phyloP scores from a whole-genome alignment of 1,284 basidiomycete species.

The Porphyrellus sp. region DNA sequence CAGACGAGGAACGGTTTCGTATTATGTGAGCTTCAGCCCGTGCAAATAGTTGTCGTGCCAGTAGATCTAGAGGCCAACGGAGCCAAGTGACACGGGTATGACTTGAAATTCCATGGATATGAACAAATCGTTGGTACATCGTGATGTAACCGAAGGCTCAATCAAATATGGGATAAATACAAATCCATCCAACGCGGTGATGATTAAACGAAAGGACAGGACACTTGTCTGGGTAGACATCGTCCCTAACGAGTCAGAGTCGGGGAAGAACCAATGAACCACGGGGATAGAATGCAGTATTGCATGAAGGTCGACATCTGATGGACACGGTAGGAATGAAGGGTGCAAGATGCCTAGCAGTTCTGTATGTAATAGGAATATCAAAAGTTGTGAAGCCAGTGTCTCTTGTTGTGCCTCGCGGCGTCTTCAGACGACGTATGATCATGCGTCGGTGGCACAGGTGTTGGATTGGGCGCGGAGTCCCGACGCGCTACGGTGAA shows the following conservation, averaged over 20 bases:
- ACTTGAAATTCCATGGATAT: not conserved
- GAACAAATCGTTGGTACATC: conserved; percentile 8
- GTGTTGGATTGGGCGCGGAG: conserved; percentile 9
- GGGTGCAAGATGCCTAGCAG: not conserved
- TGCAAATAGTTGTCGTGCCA: not conserved
- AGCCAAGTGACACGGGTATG: not conserved
- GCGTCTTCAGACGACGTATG: conserved; percentile 1
- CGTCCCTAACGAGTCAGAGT: conserved; percentile 16
- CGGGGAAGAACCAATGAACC: conserved; percentile 2
- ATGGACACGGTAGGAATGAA: conserved; percentile 1
- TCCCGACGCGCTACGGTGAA: conserved; percentile 43
- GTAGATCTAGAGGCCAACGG: not conserved
- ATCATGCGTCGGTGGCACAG: conserved; percentile 10
- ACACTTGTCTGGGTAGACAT: conserved; percentile 30
- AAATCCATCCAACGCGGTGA: conserved; percentile 20
- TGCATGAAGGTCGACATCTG: conserved; percentile 8
- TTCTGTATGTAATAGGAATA: not conserved
- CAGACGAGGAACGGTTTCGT: not conserved
- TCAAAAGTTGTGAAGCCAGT: conserved; percentile 13
- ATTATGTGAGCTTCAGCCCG: not conserved
- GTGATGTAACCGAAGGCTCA: conserved; percentile 9
- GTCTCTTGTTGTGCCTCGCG: conserved; percentile 17
- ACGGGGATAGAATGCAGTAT: not conserved
- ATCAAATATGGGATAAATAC: conserved; percentile 29
- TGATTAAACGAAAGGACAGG: conserved; percentile 43